phyloP scores from a whole-genome alignment of 352 stramenopile genomes.

The Globisporangium apiculatum region DNA sequence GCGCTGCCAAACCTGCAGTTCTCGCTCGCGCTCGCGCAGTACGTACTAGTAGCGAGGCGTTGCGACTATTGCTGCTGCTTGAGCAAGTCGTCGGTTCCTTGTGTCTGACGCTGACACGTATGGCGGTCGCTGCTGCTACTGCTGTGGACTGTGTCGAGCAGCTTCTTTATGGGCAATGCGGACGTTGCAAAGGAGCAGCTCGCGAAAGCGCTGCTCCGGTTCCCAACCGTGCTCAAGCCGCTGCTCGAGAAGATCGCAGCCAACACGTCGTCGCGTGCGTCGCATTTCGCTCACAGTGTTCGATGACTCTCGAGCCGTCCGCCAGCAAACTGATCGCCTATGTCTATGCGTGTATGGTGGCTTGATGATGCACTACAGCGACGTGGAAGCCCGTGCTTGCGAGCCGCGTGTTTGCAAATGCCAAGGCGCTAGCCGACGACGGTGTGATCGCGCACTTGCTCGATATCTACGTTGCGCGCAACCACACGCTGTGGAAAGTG shows the following conservation, averaged over 20 bases:
- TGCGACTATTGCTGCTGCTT: too few relatives aligned
- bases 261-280: constrained; percentile 56
- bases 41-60: constrained; percentile 8
- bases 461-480: constrained; percentile 75
- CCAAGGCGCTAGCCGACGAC: constrained; percentile 47
- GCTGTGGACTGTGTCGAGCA: constrained; percentile 8
- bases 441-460: constrained; percentile 63
- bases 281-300: neutral
- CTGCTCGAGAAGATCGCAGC: constrained; percentile 70
- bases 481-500: constrained; percentile 78
- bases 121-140: neutral
- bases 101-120: neutral
- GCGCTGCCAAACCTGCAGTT: constrained; percentile 70
- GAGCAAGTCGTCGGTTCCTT: too few relatives aligned
- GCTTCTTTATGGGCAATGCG: constrained; percentile 58
- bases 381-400: constrained; percentile 68
- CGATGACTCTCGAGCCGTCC: too few relatives aligned
- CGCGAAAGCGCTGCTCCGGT: constrained; percentile 50
- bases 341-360: neutral
- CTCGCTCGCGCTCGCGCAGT: constrained; percentile 70
- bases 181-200: constrained; percentile 53
- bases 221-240: constrained; percentile 62
- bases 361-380: constrained; percentile 17
- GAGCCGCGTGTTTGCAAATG: constrained; percentile 75
- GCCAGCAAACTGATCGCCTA: too few relatives aligned